These are phyloP conservation scores for Lepidium sativum DNA, from an alignment of 345 rosid species.

Conservation along the genomic window DNA sequence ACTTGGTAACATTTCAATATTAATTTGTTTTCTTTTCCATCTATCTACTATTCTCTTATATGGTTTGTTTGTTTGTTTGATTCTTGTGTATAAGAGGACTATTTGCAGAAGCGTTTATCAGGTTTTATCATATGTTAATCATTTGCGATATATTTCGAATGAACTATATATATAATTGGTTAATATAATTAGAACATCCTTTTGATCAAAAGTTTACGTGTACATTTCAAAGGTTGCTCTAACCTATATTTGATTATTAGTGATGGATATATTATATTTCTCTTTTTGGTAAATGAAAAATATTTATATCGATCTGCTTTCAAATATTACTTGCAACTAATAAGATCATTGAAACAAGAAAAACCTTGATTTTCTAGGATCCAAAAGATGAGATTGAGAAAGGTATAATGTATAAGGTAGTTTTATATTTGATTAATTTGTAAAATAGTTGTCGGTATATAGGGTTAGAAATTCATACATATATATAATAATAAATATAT, in stretches of 20 bases:
- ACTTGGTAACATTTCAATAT: not conserved
- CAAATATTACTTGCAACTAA: not conserved
- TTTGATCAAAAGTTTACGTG: too few species aligned
- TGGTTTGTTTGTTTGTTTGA: not conserved
- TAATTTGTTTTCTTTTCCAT: too few species aligned
- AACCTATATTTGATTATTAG: too few species aligned
- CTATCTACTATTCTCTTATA: not conserved
- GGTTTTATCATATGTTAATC: not conserved
- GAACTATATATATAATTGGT: too few species aligned
- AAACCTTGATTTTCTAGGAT: conserved; percentile 31
- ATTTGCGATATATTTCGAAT: too few species aligned
- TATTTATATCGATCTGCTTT: not conserved
- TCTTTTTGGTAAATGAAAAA: too few species aligned
- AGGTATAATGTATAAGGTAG: too few species aligned
- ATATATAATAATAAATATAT: not conserved
- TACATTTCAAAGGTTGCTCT: too few species aligned
- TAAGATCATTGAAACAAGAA: not conserved
- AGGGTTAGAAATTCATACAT: not conserved
- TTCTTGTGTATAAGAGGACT: conserved; percentile 43
- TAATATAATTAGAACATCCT: too few species aligned
- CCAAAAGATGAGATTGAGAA: conserved; percentile 60
- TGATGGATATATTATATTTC: too few species aligned
- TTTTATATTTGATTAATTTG: too few species aligned
- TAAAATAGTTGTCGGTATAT: not conserved
- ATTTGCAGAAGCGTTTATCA: conserved; percentile 29